phyloP scores from a whole-genome alignment of 1,284 basidiomycete species.

The Tilletia caries region DNA sequence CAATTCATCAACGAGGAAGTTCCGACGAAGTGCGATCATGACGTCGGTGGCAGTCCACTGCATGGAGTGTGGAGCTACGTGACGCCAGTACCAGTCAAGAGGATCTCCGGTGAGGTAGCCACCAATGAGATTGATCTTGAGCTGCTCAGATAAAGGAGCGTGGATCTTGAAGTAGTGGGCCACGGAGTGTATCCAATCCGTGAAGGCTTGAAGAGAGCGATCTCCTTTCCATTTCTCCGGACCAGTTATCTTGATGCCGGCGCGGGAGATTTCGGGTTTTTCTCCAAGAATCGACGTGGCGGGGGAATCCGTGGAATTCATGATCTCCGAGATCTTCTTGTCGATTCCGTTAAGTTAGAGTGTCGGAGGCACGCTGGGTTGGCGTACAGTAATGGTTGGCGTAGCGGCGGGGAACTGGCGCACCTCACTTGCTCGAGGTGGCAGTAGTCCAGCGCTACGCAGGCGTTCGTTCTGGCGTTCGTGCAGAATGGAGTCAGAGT shows the following conservation, averaged over 20 bases:
- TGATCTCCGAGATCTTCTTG: background rate
- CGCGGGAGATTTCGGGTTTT: background rate
- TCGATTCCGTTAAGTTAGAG: background rate
- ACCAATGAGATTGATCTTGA: slow-evolving; percentile 1
- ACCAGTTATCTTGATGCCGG: background rate
- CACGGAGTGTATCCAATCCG: background rate
- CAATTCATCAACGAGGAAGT: background rate
- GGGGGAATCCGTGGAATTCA: background rate
- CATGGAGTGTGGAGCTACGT: background rate
- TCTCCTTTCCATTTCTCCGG: slow-evolving; percentile 11
- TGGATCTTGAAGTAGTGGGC: slow-evolving; percentile 5
- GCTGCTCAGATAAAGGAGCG: background rate
- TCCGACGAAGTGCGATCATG: background rate
- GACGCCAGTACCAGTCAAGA: slow-evolving; percentile 10
- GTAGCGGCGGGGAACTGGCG: background rate
- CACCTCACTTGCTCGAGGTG: background rate
- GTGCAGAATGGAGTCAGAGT: background rate
- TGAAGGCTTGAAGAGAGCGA: slow-evolving; percentile 6
- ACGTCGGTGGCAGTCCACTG: background rate
- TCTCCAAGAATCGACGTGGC: background rate
- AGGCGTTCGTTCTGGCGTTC: slow-evolving; percentile 4
- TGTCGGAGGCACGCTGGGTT: background rate
- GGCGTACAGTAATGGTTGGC: background rate
- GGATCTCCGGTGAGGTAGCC: background rate
- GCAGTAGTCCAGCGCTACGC: background rate